These are phyloP conservation scores for Rhizopogon vesiculosus DNA, from an alignment of 768 basidiomycete species.

Conservation along the genomic window DNA sequence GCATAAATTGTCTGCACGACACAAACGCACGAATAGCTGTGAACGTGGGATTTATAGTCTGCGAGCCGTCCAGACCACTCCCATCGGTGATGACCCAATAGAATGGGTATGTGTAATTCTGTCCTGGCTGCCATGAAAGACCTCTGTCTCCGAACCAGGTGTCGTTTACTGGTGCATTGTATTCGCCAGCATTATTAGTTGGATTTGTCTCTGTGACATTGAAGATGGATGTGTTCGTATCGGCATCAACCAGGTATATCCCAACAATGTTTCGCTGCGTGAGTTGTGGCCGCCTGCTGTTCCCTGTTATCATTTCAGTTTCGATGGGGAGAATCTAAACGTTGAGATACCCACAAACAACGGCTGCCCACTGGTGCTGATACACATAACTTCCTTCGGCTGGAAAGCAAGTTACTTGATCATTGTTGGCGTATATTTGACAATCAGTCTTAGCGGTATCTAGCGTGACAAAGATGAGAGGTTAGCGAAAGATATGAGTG, in stretches of 20 bases:
- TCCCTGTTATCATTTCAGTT: slow-evolving; percentile 48
- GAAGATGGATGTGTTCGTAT: slow-evolving; percentile 48
- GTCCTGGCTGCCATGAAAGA: slow-evolving; percentile 37
- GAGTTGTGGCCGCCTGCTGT: slow-evolving; percentile 63
- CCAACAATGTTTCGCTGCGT: slow-evolving; percentile 62
- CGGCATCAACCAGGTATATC: slow-evolving; percentile 74
- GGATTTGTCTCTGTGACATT: slow-evolving; percentile 42
- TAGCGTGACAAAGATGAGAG: slow-evolving; percentile 11
- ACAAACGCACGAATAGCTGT: slow-evolving; percentile 68
- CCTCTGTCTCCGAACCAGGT: slow-evolving; percentile 65
- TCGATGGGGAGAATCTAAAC: slow-evolving; percentile 5
- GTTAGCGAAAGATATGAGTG: slow-evolving; percentile 5
- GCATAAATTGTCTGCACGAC: slow-evolving; percentile 1
- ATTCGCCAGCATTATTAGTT: slow-evolving; percentile 50
- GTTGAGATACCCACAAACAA: slow-evolving; percentile 64
- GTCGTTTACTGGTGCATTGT: slow-evolving; percentile 62
- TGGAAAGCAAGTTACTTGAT: slow-evolving; percentile 77
- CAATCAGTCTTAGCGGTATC: slow-evolving; percentile 43
- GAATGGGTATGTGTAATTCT: slow-evolving; percentile 60
- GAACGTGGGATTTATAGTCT: slow-evolving; percentile 69
- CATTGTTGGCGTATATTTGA: slow-evolving; percentile 57
- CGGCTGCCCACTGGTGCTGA: slow-evolving; percentile 73
- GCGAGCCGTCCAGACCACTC: slow-evolving; percentile 50
- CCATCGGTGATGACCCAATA: slow-evolving; percentile 77
- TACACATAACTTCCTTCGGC: slow-evolving; percentile 44